Percentiles rank a stretch among this genome's conserved stretches.
These are phyloP conservation scores for Pseudopyricularia cyperi DNA, from an alignment of 2,329 filamentous ascomycete species.

Conservation along the genomic window DNA sequence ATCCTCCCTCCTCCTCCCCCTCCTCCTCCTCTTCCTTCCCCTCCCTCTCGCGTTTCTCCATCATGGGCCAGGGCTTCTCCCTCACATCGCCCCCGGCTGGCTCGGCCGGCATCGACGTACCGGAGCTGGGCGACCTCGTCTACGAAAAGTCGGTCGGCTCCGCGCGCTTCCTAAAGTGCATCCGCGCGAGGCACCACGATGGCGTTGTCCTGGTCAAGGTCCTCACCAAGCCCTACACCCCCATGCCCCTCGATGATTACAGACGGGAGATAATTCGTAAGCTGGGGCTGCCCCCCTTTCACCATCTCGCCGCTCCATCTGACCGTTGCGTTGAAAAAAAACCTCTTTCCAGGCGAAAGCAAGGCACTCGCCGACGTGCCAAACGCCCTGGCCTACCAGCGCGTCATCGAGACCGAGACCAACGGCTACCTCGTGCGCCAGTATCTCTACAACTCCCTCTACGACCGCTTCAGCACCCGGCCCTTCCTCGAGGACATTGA, in stretches of 20 bases:
- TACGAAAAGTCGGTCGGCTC: slow-evolving; percentile 90
- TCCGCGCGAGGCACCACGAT: slow-evolving; percentile 79
- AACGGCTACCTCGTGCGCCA: slow-evolving; percentile 91
- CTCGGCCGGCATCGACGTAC: slow-evolving; percentile 84
- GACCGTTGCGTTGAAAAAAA: too few species aligned
- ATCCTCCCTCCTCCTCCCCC: background rate
- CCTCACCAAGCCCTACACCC: slow-evolving; percentile 80
- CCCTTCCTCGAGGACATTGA: slow-evolving; percentile 96
- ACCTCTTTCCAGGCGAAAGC: slow-evolving; percentile 58
- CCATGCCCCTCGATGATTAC: slow-evolving; percentile 69
- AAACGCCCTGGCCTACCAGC: slow-evolving; percentile 82
- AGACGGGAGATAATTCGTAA: slow-evolving; percentile 62
- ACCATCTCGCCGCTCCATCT: background rate
- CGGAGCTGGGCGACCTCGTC: slow-evolving; percentile 77
- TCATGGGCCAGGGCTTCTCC: slow-evolving; percentile 95
- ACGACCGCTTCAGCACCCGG: slow-evolving; percentile 90
- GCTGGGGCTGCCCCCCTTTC: background rate
- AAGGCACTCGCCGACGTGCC: slow-evolving; percentile 69
- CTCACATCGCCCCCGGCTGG: slow-evolving; percentile 83
- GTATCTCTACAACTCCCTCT: slow-evolving; percentile 91
- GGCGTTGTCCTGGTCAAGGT: slow-evolving; percentile 90
- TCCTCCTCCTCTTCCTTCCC: background rate
- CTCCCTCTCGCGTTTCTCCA: slow-evolving; percentile 7
- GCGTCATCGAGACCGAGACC: slow-evolving; percentile 80
- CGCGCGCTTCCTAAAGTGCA: slow-evolving; percentile 92